Evolutionary conservation across 2,329 filamentous ascomycete genomes (phyloP).

Genomic region (Hypoxylon sp.): DNA sequence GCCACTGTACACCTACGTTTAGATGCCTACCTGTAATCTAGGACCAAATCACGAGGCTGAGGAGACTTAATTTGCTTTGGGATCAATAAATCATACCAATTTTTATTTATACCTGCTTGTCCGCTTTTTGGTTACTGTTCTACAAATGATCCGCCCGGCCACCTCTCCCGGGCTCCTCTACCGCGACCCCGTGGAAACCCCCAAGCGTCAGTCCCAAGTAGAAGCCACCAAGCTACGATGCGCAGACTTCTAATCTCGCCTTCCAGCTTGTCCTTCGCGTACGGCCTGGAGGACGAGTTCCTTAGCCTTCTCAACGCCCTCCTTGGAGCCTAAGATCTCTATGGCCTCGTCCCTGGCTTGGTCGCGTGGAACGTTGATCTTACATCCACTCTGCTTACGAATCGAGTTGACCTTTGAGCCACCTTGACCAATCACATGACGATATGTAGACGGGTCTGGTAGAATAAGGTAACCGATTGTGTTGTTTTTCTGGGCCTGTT

Average conservation of each 20-base stretch:
- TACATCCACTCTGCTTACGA: conserved; percentile 91
- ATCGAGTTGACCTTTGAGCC: conserved; percentile 95
- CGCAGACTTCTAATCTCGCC: conserved; percentile 52
- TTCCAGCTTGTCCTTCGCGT: conserved; percentile 65
- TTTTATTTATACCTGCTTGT: conserved; percentile 43
- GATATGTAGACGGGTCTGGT: conserved; percentile 89
- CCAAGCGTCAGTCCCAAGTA: conserved; percentile 11
- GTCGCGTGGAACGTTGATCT: conserved; percentile 91
- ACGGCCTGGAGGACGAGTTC: conserved; percentile 91
- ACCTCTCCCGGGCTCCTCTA: conserved; percentile 3
- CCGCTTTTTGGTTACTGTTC: conserved; percentile 33
- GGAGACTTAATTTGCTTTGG: neutral
- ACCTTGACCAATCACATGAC: conserved; percentile 89
- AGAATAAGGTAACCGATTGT: conserved; percentile 90
- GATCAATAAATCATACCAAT: conserved; percentile 23
- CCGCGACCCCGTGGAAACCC: neutral
- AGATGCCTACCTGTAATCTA: neutral
- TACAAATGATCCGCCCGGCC: conserved; percentile 25
- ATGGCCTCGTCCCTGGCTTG: conserved; percentile 85
- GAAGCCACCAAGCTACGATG: neutral
- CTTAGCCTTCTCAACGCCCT: conserved; percentile 88
- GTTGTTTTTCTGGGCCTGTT: conserved; percentile 77
- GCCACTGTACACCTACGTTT: neutral
- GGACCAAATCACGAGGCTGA: neutral
- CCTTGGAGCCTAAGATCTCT: conserved; percentile 84